Evolutionary conservation across 305 asterid genomes (phyloP), one percentile per base, ranked within the genome.

Genomic region (Rubia peregrina): DNA sequence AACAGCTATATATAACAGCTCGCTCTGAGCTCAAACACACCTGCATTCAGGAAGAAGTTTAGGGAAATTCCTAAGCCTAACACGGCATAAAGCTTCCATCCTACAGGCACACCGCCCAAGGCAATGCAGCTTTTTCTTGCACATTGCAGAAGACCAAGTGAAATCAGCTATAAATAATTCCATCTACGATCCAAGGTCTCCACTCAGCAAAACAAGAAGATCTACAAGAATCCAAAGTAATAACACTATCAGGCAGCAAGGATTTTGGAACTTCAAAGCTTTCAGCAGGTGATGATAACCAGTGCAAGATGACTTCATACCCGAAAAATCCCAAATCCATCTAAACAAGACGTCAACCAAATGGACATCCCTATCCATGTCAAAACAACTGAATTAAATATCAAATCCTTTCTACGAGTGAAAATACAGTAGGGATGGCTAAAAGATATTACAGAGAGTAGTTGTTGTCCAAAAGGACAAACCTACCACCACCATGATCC

Each of bases 101-200:
- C 75, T 69, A 75, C 55, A 85, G 93, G 93, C 86, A 76, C 83
- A 83, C 82, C 79, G 83, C 86, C 61, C 89, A 83, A 85, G 81
- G 78, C 78, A 87, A 74, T 71, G 87, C 59, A 79, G 89, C 85
- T 79, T 76, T 80, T 76, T 79, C 79, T 86, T 74, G 84, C 85
- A 87, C 77, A 82, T 79, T 72, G 89, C 79, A 71, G 87, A 84
- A 82, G 81, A 83, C 82, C 87, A 85, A 86, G 73, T 72, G 83
- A 81, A 70, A 78, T 82, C 94, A 82, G 87, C 91, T 85, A 85
- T 86, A 83, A 81, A 71, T 85, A 76, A 88, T 79, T 86, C 95
- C 88, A 84, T 83, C 80, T 46, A 84, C 71, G 75, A 80, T 78
- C 57, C 86, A 85, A 79, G 81, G 77, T 89, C 89, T 84, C 87